A percentile compares a stretch with the other conserved stretches of the same genome.
Conservation (phyloP, 2,329 filamentous ascomycete genomes). For the Didymella lethalis region DNA sequence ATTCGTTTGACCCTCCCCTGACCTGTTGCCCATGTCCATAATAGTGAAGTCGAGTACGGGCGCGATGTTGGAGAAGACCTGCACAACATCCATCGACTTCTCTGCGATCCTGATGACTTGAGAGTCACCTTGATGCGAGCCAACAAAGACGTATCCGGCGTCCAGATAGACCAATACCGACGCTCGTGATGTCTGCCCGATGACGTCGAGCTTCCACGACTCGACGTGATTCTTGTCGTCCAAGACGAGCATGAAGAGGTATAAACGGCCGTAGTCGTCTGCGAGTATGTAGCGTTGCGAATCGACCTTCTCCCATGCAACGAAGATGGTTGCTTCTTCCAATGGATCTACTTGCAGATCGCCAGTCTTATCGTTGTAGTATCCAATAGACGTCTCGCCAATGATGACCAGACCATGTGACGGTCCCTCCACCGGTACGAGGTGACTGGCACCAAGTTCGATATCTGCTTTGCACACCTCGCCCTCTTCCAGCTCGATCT, state of each 20-base stretch:
- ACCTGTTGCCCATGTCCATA: conserved; percentile 92
- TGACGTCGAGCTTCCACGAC: conserved; percentile 72
- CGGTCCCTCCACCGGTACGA: conserved; percentile 68
- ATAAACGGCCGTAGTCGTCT: conserved; percentile 87
- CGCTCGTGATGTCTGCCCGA: conserved; percentile 77
- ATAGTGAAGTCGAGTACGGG: conserved; percentile 93
- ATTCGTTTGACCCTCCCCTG: conserved; percentile 79
- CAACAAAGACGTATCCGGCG: conserved; percentile 78
- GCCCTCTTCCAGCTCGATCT: conserved; percentile 62
- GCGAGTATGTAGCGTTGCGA: conserved; percentile 83
- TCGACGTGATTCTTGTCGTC: conserved; percentile 71
- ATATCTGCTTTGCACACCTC: conserved; percentile 62
- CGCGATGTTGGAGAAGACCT: conserved; percentile 83
- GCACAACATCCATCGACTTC: conserved; percentile 71
- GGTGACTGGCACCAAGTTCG: conserved; percentile 66
- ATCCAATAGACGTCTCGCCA: conserved; percentile 75
- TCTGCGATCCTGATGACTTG: conserved; percentile 75
- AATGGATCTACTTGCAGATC: conserved; percentile 70
- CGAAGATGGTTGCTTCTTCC: conserved; percentile 80
- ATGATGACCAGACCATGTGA: conserved; percentile 59
- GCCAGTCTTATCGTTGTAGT: conserved; percentile 80
- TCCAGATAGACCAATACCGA: conserved; percentile 81
- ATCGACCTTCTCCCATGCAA: conserved; percentile 89
- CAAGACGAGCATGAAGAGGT: conserved; percentile 81
- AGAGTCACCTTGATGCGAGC: conserved; percentile 91